These are phyloP conservation scores for Globisporangium mamillatum DNA, from an alignment of 352 stramenopile species.

Conservation along the genomic window DNA sequence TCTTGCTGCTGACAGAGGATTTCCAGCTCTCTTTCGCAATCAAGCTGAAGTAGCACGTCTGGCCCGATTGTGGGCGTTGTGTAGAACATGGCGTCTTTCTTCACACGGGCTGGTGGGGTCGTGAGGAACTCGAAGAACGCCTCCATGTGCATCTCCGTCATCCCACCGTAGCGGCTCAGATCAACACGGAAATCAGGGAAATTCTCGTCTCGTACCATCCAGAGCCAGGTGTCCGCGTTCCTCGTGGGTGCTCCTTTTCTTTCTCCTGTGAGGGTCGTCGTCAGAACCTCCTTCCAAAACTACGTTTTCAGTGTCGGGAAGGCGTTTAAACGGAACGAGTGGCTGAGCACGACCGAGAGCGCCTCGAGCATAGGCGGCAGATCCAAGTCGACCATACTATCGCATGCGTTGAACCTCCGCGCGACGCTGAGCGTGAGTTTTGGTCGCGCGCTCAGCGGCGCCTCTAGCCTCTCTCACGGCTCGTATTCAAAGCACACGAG, in stretches of 20 bases:
- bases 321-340: background rate
- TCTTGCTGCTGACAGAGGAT: background rate
- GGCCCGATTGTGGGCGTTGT: background rate
- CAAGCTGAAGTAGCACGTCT: background rate
- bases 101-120: background rate
- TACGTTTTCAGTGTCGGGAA: background rate
- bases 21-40: slow-evolving; percentile 1
- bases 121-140: background rate
- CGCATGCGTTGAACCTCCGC: background rate
- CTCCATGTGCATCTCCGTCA: background rate
- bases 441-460: background rate
- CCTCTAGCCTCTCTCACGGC: background rate
- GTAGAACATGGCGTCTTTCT: slow-evolving; percentile 2
- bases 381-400: background rate
- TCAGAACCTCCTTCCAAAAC: background rate
- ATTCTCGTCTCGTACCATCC: background rate
- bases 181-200: background rate
- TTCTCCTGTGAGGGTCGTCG: too few species aligned
- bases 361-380: background rate
- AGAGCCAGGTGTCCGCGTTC: background rate
- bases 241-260: too few species aligned
- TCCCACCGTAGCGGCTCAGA: background rate
- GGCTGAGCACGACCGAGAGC: background rate
- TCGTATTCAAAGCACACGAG: background rate
- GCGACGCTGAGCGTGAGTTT: background rate